phyloP scores from a whole-genome alignment of 345 rosid genomes.

The Firmiana major region DNA sequence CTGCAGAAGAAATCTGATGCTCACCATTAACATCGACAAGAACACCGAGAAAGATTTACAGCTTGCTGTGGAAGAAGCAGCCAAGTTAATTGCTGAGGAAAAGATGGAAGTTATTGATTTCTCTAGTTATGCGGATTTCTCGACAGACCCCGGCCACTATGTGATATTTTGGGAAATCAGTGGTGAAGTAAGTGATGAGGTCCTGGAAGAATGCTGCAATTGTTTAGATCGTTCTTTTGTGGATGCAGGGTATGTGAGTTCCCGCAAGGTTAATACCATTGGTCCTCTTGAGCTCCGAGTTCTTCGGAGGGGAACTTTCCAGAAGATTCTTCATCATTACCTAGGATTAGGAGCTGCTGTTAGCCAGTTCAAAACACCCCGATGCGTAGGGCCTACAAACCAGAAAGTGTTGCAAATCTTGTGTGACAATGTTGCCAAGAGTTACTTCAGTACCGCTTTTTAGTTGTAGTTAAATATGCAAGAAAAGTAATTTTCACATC shows the following conservation, averaged over 20 bases:
- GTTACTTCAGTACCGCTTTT: constrained; percentile 63
- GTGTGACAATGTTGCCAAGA: constrained; percentile 46
- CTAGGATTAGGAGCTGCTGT: constrained; percentile 64
- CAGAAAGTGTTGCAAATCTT: constrained; percentile 55
- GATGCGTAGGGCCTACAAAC: constrained; percentile 63
- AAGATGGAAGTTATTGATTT: constrained; percentile 77
- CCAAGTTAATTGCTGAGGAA: constrained; percentile 50
- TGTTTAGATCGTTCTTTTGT: constrained; percentile 61
- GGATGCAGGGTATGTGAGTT: constrained; percentile 70
- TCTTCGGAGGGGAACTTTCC: constrained; percentile 66
- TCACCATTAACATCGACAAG: constrained; percentile 88
- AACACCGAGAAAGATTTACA: constrained; percentile 87
- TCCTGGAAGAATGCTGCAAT: constrained; percentile 68
- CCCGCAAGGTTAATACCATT: constrained; percentile 60
- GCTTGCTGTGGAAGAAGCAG: constrained; percentile 69
- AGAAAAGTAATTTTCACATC: neutral
- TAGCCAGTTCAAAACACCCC: constrained; percentile 86
- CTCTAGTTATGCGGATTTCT: constrained; percentile 65
- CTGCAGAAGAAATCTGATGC: constrained; percentile 70
- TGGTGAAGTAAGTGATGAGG: constrained; percentile 55
- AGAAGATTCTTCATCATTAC: constrained; percentile 69
- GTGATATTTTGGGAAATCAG: constrained; percentile 82
- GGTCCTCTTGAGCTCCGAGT: constrained; percentile 85
- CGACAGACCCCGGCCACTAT: constrained; percentile 82
- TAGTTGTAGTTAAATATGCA: neutral